phyloP scores from a whole-genome alignment of 2,329 filamentous ascomycete genomes.

The Gnomoniopsis sp. region DNA sequence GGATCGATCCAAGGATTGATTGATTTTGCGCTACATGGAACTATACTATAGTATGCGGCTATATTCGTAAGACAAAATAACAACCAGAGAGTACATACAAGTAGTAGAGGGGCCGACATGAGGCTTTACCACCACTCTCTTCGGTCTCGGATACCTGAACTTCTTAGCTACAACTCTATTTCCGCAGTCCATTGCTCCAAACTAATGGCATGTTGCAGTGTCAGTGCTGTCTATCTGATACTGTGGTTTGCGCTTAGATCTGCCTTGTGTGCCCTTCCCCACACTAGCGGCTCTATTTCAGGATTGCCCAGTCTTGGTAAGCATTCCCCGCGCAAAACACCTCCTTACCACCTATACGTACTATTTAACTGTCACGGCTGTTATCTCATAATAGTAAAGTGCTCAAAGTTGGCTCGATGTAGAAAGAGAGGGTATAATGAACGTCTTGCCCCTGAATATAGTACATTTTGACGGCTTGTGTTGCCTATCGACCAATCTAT shows the following conservation, averaged over 20 bases:
- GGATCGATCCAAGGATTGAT: background rate
- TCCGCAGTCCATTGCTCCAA: too few species aligned
- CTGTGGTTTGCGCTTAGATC: background rate
- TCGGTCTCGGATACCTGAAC: background rate
- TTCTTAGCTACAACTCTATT: background rate
- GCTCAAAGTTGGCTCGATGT: too few species aligned
- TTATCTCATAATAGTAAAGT: too few species aligned
- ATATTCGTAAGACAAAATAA: background rate
- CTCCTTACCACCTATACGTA: too few species aligned
- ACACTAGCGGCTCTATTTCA: background rate
- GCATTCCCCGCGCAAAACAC: too few species aligned
- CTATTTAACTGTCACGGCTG: too few species aligned
- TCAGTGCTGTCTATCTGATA: slow-evolving; percentile 8
- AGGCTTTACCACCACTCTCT: background rate
- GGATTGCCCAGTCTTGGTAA: too few species aligned
- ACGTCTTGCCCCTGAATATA: too few species aligned
- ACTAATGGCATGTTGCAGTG: background rate
- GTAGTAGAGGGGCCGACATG: background rate
- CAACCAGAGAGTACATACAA: background rate
- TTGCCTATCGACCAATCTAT: background rate
- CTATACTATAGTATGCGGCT: background rate
- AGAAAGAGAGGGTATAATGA: too few species aligned
- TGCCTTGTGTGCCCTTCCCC: background rate
- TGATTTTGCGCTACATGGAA: background rate
- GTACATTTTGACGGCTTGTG: too few species aligned